These are phyloP conservation scores for Suhomyces chickasaworum DNA, from an alignment of 1,139 yeast genomes.

Conservation along the genomic window DNA sequence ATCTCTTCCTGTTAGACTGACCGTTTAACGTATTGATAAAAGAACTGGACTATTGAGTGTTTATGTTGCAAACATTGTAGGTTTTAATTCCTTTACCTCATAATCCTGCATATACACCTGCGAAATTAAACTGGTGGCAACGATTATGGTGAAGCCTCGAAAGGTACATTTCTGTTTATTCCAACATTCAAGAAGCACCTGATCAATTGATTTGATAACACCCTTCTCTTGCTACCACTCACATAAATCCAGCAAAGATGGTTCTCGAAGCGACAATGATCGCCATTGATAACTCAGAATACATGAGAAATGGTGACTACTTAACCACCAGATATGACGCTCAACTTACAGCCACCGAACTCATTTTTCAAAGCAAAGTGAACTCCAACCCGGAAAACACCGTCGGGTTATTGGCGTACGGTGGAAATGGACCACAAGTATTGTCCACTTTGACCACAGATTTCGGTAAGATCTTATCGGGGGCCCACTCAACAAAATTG, in stretches of 20 bases:
- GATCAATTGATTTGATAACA: constrained; percentile 1
- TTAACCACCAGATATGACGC: constrained; percentile 89
- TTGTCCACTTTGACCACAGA: constrained; percentile 86
- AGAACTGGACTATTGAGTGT: neutral
- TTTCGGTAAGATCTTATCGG: constrained; percentile 85
- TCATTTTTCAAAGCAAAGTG: constrained; percentile 82
- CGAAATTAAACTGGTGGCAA: constrained; percentile 1
- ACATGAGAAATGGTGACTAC: constrained; percentile 93
- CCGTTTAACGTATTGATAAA: no score
- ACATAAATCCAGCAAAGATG: constrained; percentile 44
- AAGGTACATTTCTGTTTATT: neutral
- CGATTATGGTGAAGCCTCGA: neutral
- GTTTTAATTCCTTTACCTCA: constrained; percentile 1
- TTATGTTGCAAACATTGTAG: neutral
- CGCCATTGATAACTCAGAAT: constrained; percentile 94
- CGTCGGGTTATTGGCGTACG: constrained; percentile 86
- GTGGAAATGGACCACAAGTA: constrained; percentile 84
- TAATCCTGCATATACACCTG: constrained; percentile 9
- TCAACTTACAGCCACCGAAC: constrained; percentile 88
- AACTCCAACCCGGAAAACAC: constrained; percentile 92
- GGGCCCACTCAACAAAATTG: constrained; percentile 80
- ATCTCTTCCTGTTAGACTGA: neutral
- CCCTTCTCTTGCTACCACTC: neutral
- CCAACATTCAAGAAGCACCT: constrained; percentile 8
- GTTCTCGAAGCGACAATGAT: constrained; percentile 96